A percentile compares a stretch with the other conserved stretches of the same genome.
Conservation (phyloP, 2,329 filamentous ascomycete genomes). For the Microdochium nivale region DNA sequence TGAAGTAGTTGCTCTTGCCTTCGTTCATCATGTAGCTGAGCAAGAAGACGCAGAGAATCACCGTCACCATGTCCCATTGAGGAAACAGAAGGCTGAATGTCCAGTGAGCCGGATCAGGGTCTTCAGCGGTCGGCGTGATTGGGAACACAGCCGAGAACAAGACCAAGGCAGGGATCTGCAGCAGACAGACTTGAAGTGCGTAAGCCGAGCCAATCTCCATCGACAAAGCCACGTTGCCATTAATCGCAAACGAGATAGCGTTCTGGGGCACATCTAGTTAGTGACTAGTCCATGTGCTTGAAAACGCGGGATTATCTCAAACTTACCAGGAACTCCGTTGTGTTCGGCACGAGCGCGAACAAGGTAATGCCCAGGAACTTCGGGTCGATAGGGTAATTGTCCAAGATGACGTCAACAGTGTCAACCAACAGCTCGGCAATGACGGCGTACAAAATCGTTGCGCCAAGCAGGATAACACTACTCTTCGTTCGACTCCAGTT, state of each 20-base stretch:
- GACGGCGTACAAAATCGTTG: constrained; percentile 88
- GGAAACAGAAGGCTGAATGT: constrained; percentile 89
- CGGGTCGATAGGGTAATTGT: constrained; percentile 85
- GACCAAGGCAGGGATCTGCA: constrained; percentile 90
- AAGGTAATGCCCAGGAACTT: constrained; percentile 96
- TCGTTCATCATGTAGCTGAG: constrained; percentile 97
- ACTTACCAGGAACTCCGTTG: constrained; percentile 88
- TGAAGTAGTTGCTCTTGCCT: constrained; percentile 99
- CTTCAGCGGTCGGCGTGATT: constrained; percentile 23
- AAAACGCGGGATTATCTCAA: constrained; percentile 2
- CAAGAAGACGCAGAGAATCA: constrained; percentile 91
- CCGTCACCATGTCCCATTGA: constrained; percentile 98
- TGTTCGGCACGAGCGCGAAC: constrained; percentile 95
- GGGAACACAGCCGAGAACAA: constrained; percentile 77
- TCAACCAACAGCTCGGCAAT: constrained; percentile 96
- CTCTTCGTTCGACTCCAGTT: constrained; percentile 96
- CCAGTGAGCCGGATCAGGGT: constrained; percentile 41
- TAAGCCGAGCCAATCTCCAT: constrained; percentile 99
- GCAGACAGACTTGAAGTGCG: constrained; percentile 86
- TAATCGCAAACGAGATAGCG: constrained; percentile 98
- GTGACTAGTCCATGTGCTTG: constrained; percentile 4
- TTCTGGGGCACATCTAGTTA: constrained; percentile 45
- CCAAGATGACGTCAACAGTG: constrained; percentile 91
- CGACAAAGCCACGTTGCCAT: constrained; percentile 94
- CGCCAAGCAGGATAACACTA: constrained; percentile 76